These are phyloP conservation scores for Singerocomus inundabilis DNA, from an alignment of 1,284 basidiomycete species.

Conservation along the genomic window DNA sequence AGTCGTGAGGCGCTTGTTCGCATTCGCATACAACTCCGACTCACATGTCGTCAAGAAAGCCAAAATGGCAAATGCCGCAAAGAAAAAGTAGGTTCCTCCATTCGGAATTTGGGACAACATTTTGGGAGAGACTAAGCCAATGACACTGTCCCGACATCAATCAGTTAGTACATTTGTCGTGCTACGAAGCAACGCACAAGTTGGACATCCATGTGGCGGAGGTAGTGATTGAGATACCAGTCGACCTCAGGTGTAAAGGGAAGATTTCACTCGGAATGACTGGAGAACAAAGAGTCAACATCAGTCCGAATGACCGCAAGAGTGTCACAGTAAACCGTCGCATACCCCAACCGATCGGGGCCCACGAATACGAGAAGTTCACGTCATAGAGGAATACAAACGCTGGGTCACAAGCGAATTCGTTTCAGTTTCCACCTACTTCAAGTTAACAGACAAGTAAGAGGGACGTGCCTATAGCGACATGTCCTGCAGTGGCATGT, in stretches of 20 bases:
- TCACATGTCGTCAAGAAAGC: conserved; percentile 34
- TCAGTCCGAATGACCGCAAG: not conserved
- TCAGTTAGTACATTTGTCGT: not conserved
- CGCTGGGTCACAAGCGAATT: conserved; percentile 14
- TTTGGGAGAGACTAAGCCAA: conserved; percentile 32
- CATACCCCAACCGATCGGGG: conserved; percentile 36
- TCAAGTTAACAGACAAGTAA: not conserved
- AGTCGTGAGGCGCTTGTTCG: not conserved
- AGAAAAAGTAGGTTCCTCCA: conserved; percentile 34
- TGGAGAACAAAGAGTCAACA: not conserved
- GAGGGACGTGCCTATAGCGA: conserved; percentile 24
- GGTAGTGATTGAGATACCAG: conserved; percentile 36
- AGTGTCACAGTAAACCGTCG: not conserved
- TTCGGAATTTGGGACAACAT: conserved; percentile 26
- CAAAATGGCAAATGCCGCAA: conserved; percentile 26
- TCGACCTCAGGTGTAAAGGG: conserved; percentile 34
- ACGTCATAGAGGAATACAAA: conserved; percentile 35
- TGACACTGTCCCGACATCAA: conserved; percentile 17
- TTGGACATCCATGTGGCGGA: conserved; percentile 34
- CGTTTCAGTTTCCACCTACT: not conserved
- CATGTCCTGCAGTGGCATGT: conserved; percentile 29
- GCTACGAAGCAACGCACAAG: conserved; percentile 12
- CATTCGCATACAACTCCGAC: conserved; percentile 3
- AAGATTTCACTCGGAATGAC: conserved; percentile 36
- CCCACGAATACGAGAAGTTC: conserved; percentile 38